Evolutionary conservation across 345 rosid genomes (phyloP), one percentile per base, ranked within the genome.

Genomic region (Syzygium aromaticum): DNA sequence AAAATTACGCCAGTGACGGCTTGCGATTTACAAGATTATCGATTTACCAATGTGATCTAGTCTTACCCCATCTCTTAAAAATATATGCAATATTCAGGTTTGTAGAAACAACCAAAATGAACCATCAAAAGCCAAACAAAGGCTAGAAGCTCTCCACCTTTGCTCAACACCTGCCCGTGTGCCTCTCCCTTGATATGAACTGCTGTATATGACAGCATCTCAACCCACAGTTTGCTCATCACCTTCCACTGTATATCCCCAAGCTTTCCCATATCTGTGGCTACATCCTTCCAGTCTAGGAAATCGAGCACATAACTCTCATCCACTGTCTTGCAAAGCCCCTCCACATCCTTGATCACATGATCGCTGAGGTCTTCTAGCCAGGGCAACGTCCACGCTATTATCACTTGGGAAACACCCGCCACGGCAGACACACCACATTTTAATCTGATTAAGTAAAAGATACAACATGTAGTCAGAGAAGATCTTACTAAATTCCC

Each of bases 371-470:
- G 0, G 0, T 0, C 0, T 56, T 23, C 61, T 56, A 23, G 61
- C 1, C 0, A 0, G 2, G 3, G 0, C 12, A 23, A 56, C 0
- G 0, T 0, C 1, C 0, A 0, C 4, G n/a, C 61, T 56, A 23
- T 12, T 23, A 0, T 0, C n/a, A 0, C 0, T 56, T 1, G 30
- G 0, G 15, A 4, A 59, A 0, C 0, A 59, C 3, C 46, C 23
- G 2, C 12, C 1, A 33, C 3, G 0, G 6, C 0, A n/a, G 1
- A 43, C n/a, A 33, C 78, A 67, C 22, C 11, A 17, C 46, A 0
- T 67, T 67, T 67, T 67, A 33, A 46, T 17, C 25, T 33, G 46
- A 67, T 17, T 17, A 17, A 67, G 46, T 17, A 67, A 33, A 9
- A 67, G 78, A 67, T 17, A 67, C 14, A 33, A 9, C 46, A 67